phyloP scores from a whole-genome alignment of 139 green algal genomes.

The Chlamydomonas incerta region DNA sequence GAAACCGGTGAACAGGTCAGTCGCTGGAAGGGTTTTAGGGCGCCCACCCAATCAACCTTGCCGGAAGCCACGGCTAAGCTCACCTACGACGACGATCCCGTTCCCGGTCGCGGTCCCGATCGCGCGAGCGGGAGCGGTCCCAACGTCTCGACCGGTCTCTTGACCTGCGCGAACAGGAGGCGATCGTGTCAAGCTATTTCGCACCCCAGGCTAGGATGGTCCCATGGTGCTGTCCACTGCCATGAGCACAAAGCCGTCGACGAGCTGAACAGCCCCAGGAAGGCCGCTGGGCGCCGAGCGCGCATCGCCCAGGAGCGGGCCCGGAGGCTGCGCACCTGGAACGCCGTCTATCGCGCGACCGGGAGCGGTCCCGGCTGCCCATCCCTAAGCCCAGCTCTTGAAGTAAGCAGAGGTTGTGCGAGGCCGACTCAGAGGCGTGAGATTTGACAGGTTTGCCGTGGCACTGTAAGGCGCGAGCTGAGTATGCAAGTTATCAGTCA shows the following conservation, averaged over 20 bases:
- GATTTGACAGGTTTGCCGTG: too few relatives aligned
- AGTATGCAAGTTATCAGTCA: too few relatives aligned
- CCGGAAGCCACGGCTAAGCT: not conserved
- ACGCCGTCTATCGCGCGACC: constrained; percentile 14
- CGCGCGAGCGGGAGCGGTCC: constrained; percentile 23
- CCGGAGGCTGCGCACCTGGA: not conserved
- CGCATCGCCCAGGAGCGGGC: not conserved
- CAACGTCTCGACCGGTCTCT: constrained; percentile 29
- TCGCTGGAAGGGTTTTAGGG: too few relatives aligned
- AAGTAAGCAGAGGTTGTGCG: too few relatives aligned
- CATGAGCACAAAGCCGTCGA: too few relatives aligned
- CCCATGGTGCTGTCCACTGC: too few relatives aligned
- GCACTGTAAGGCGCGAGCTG: too few relatives aligned
- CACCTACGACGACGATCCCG: constrained; percentile 14
- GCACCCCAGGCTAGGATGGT: too few relatives aligned
- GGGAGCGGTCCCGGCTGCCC: constrained; percentile 23
- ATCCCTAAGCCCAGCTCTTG: not conserved
- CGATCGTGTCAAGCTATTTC: not conserved
- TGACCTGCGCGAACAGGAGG: too few relatives aligned
- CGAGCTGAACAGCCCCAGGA: too few relatives aligned
- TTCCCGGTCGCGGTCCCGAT: not conserved
- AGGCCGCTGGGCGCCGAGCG: too few relatives aligned
- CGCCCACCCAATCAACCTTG: not conserved
- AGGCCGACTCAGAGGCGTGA: too few relatives aligned
- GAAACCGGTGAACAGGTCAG: not conserved